Evolutionary conservation across 345 rosid genomes (phyloP), one percentile per base, ranked within the genome.

Genomic region (Trapa incisa): DNA sequence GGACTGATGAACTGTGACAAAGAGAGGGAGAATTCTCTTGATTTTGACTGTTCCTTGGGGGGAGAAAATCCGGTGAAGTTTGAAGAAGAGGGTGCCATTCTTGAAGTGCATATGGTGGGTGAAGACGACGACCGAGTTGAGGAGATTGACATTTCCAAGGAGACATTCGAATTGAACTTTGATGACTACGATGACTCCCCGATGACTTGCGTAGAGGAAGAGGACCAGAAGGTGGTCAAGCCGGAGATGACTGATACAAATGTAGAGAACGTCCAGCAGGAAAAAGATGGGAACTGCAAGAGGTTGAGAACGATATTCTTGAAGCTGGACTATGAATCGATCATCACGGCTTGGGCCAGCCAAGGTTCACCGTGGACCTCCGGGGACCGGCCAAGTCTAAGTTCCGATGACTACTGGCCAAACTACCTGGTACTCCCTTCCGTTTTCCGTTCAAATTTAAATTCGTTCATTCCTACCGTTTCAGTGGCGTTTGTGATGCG

Each of bases 341-440:
- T 94, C 61, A 87, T 91, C 17, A 58, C 85, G 4, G 81, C 85
- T 8, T 90, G 99, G 97, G 82, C 86, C 50, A 75, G 79, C 72
- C 83, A 82, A 71, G 84, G 90, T 2, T 85, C 78, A 37, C 92
- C 96, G 16, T 94, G 99, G 99, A 80, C 83, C 11, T 73, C 79
- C 15, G 97, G 96, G 4, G 68, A 65, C 39, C 82, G 86, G 63
- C 97, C 96, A 9, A 80, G 87, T 3, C 41, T 82, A 65, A 83
- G 82, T 74, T 77, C 82, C 7, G 82, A 81, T 41, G 75, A 75
- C 48, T 73, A 67, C 33, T 88, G 86, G 87, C 77, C 79, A 0
- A 79, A 79, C 58, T 75, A 77, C 76, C 72, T 72, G 91, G 97
- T 93, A 86, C 8, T 72, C 70, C 50, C 58, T 35, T 41, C 66